Evolutionary conservation across 140 eudicot genomes (phyloP), one percentile per base, ranked within the genome.

Genomic region (Anethum foeniculum): DNA sequence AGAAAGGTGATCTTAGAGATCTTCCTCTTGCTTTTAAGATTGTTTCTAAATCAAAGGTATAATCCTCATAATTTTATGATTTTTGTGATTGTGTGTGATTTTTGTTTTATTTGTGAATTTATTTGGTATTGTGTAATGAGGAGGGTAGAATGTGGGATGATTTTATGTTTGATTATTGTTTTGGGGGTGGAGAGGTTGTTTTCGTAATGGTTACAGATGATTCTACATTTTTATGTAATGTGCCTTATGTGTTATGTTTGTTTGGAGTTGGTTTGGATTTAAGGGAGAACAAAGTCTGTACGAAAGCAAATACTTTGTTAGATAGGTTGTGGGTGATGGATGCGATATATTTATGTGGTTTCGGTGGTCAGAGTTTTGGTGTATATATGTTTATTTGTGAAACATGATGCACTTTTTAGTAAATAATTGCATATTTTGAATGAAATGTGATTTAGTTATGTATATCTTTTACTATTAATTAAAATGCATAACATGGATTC

Each of bases 21-120:
- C 89, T 83, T 64, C 86, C 92, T 9, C 83, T 94, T 23, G 98
- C 98, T 18, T 94, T 94, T 48, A 94, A 94, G 77, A 92, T 94
- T 81, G 92, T 94, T 25, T 89, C 96, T 56, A 94, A 94, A 86
- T 82, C 87, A 56, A 92, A 94, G 98, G 98, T 93, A 19, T 67
- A 46, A n/a, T 74, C 4, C 62, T 12, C 18, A 1, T 4, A 5
- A 2, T 32, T 10, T 34, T 34, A 34, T 34, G 38, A 34, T 34
- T 34, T 3, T 34, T 34, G 38, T 34, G 38, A n/a, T 1, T 49
- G 38, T 34, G 38, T 34, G 38, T 16, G 67, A 21, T 56, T 56
- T 23, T 62, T 62, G 71, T 62, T 25, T 62, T 62, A 0, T 25
- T 62, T 64, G 11, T 64, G 1, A 11, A 64, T 11, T 64, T 2